A percentile compares a stretch with the other conserved stretches of the same genome.
Conservation (phyloP, 2,329 filamentous ascomycete genomes). For the Diaporthe aspalathi region DNA sequence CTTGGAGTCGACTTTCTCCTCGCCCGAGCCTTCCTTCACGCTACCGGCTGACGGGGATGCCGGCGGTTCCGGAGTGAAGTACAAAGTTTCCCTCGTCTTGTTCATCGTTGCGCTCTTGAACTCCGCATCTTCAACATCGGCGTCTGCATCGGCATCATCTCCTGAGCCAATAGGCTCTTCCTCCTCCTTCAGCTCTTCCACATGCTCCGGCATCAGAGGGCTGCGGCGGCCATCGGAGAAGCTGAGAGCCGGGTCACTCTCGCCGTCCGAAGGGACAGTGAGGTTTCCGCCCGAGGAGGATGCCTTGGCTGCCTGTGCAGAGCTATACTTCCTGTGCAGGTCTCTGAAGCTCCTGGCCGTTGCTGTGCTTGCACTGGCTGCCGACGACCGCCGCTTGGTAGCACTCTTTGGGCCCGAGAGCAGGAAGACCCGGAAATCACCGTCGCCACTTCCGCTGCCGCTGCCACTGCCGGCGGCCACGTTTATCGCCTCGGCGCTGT, state of each 20-base stretch:
- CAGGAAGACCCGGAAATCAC: slow-evolving; percentile 66
- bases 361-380: slow-evolving; percentile 73
- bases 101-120: slow-evolving; percentile 46
- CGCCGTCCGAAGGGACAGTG: slow-evolving; percentile 65
- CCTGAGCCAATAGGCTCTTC: slow-evolving; percentile 35
- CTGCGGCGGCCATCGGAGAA: slow-evolving; percentile 69
- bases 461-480: slow-evolving; percentile 9
- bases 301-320: slow-evolving; percentile 60
- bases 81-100: slow-evolving; percentile 49
- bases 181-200: slow-evolving; percentile 49
- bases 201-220: slow-evolving; percentile 64
- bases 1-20: slow-evolving; percentile 33
- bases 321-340: slow-evolving; percentile 69
- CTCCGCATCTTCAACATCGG: slow-evolving; percentile 41
- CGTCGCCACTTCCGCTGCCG: slow-evolving; percentile 39
- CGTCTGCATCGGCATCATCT: slow-evolving; percentile 37
- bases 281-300: slow-evolving; percentile 54
- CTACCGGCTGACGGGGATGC: slow-evolving; percentile 47
- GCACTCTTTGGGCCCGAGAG: slow-evolving; percentile 49
- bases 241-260: slow-evolving; percentile 70
- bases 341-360: slow-evolving; percentile 75
- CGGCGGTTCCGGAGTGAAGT: slow-evolving; percentile 57
- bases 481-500: slow-evolving; percentile 48
- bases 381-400: slow-evolving; percentile 68
- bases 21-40: slow-evolving; percentile 42